Evolutionary conservation across 768 basidiomycete genomes (phyloP), one percentile per base, ranked within the genome.

Genomic region (Suillus cothurnatus): DNA sequence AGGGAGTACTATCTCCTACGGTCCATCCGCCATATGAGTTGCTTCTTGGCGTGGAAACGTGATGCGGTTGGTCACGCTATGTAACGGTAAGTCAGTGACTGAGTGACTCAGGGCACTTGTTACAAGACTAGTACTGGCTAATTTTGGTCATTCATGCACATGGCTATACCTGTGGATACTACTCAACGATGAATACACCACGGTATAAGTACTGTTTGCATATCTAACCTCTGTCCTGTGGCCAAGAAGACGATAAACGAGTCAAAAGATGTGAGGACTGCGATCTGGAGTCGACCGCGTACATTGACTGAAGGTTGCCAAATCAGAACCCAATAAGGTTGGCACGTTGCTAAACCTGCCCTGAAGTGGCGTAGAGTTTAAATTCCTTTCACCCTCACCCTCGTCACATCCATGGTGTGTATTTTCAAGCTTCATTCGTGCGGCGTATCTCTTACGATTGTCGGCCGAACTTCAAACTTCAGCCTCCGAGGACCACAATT

Each of bases 401-500:
- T 53, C 64, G 68, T 69, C 65, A 68, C 61, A 70, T 71, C 65
- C 19, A 78, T 80, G 77, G 77, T 79, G 66, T 11, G 78, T 76
- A 50, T 50, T 57, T 49, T 64, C 43, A 59, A 23, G 39, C 53
- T 67, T 59, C 36, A 49, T 60, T 28, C 7, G 31, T 31, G 31
- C n/a, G 12, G 47, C 59, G n/a, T 59, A n/a, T 45, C 32, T 8
- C 26, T 41, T n/a, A 61, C 45, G 3, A 61, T 71, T 5, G 70
- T 38, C 31, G 52, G 19, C 53, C 7, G 8, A 39, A 52, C 23
- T 31, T 23, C 15, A 43, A 59, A 19, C 38, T 21, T 55, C 59
- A 80, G 74, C 78, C 88, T 71, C 81, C 84, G 45, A 91, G 89
- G 78, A 79, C 79, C 39, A 71, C 77, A 28, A 88, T 95, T 67